A percentile compares a stretch with the other conserved stretches of the same genome.
Evolutionary conservation across 305 asterid species (phyloP).

Genomic region (Coffea humblotiana): DNA sequence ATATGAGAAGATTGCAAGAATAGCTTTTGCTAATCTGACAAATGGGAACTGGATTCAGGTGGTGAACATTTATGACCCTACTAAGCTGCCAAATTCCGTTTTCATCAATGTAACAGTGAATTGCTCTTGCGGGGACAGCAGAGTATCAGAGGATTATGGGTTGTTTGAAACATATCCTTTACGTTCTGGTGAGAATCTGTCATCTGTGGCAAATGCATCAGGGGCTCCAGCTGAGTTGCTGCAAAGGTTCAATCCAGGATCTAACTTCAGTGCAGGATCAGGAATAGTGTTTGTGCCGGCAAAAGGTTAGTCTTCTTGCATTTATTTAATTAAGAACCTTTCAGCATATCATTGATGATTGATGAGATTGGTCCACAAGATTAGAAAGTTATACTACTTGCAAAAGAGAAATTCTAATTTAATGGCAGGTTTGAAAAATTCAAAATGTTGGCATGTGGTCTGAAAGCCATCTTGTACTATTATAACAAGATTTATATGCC

Average conservation of each 20-base stretch:
- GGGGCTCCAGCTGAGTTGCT: conserved; percentile 46
- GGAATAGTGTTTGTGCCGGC: conserved; percentile 68
- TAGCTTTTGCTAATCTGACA: conserved; percentile 58
- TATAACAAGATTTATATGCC: background rate
- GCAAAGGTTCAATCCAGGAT: conserved; percentile 44
- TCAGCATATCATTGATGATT: background rate
- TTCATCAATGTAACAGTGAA: conserved; percentile 70
- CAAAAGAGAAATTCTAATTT: background rate
- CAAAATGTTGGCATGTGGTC: background rate
- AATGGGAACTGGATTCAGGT: conserved; percentile 55
- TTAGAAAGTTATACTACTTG: background rate
- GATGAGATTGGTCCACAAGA: background rate
- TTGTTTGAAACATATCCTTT: conserved; percentile 59
- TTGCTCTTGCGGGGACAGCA: conserved; percentile 66
- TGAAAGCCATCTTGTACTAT: background rate
- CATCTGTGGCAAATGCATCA: conserved; percentile 36
- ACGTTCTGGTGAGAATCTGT: conserved; percentile 42
- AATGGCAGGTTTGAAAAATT: background rate
- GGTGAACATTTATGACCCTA: conserved; percentile 57
- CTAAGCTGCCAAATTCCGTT: conserved; percentile 37
- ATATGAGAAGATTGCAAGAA: conserved; percentile 41
- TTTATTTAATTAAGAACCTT: background rate
- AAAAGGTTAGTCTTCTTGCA: conserved; percentile 44
- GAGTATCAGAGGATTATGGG: conserved; percentile 61
- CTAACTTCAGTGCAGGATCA: conserved; percentile 46